phyloP scores from a whole-genome alignment of 225 moss, liverwort and hornwort genomes.

The Sphagnum contortum region DNA sequence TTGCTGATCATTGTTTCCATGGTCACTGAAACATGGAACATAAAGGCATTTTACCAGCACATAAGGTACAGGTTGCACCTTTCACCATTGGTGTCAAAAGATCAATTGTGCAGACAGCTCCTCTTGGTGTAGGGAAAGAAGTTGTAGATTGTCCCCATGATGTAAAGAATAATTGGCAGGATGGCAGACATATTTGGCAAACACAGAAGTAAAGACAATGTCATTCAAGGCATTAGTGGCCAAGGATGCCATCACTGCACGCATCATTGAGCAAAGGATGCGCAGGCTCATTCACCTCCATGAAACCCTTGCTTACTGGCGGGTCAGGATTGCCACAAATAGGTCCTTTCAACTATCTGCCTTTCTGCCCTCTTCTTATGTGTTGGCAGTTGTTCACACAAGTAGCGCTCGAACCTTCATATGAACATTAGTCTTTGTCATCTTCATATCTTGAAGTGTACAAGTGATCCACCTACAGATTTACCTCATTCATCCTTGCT shows the following conservation, averaged over 20 bases:
- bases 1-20: no score
- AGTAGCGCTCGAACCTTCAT: not conserved
- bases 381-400: not conserved
- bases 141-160: no score
- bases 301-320: conserved; percentile 78
- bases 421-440: no score
- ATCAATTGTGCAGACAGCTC: no score
- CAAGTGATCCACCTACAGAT: no score
- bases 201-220: conserved; percentile 62
- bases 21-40: no score
- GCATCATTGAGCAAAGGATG: conserved; percentile 82
- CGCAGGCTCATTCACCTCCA: conserved; percentile 75
- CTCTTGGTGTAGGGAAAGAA: no score
- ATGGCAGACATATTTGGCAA: conserved; percentile 55
- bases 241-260: conserved; percentile 58
- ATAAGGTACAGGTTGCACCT: no score
- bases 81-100: no score
- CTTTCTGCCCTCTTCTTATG: not conserved
- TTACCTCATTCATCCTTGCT: no score
- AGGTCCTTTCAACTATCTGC: conserved; percentile 17
- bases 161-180: not conserved
- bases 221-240: conserved; percentile 72
- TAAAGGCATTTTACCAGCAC: no score
- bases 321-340: conserved; percentile 50
- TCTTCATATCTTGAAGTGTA: no score